These are phyloP conservation scores for Lophium mytilinum DNA, from an alignment of 495 filamentous ascomycete genomes.

Conservation along the genomic window DNA sequence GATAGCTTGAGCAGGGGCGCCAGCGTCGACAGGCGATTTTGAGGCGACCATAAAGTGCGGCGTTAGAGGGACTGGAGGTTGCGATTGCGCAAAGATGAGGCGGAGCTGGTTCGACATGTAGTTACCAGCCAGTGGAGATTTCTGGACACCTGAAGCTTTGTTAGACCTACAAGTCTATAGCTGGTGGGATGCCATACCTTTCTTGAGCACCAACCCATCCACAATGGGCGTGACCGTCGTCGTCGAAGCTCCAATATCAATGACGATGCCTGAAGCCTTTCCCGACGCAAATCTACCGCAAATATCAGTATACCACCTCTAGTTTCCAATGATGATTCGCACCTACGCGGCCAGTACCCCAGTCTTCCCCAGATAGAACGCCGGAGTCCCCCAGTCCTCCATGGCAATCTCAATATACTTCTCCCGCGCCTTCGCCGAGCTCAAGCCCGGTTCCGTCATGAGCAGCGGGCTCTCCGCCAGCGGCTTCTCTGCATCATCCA, in stretches of 20 bases:
- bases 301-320: slow-evolving; percentile 4
- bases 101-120: slow-evolving; percentile 86
- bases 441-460: slow-evolving; percentile 94
- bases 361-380: slow-evolving; percentile 76
- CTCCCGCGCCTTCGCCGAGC: slow-evolving; percentile 74
- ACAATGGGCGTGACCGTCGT: slow-evolving; percentile 86
- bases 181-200: slow-evolving; percentile 35
- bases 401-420: slow-evolving; percentile 90
- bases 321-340: slow-evolving; percentile 6
- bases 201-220: slow-evolving; percentile 88
- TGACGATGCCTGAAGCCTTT: slow-evolving; percentile 81
- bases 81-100: slow-evolving; percentile 61
- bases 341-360: slow-evolving; percentile 59
- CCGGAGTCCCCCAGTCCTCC: slow-evolving; percentile 89
- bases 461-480: slow-evolving; percentile 83
- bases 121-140: slow-evolving; percentile 76
- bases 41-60: slow-evolving; percentile 81
- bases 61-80: slow-evolving; percentile 70
- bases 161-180: slow-evolving; percentile 2
- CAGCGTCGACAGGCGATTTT: slow-evolving; percentile 84
- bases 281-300: slow-evolving; percentile 68
- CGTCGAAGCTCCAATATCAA: slow-evolving; percentile 87
- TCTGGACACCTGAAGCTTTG: slow-evolving; percentile 51
- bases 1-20: slow-evolving; percentile 63
- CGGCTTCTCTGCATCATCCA: slow-evolving; percentile 66